Evolutionary conservation across 75 land plant species (phyloP), one percentile per base, ranked within the genome.

Genomic region (Sequoia sempervirens): DNA sequence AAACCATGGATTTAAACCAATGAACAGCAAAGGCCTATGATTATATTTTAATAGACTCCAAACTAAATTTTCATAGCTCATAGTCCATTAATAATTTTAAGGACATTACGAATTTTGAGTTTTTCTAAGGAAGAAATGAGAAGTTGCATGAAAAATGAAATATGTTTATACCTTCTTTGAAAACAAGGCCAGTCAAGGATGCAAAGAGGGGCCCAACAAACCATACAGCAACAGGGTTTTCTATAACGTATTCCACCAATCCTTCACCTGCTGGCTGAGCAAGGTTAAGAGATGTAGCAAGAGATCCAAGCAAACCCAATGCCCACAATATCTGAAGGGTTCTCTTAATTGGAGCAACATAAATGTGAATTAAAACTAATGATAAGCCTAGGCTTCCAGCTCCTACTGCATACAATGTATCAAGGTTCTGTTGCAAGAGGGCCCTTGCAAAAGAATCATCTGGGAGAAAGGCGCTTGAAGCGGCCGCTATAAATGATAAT

Each of bases 191-290:
- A 12, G 99, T 97, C 79, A 97, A 82, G 34, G 99, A 85, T n/a
- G 98, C 99, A 90, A 95, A 97, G 34, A 96, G 89, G 37, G 99
- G 98, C 38, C 99, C 99, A 83, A 97, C 91, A 85, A 97, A 88
- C 99, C 99, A 97, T 13, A 97, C 84, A 12, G 95, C 96, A 30
- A 81, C 78, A 15, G 95, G 98, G 75, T 97, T 85, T 6, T 90
- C 87, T 26, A 94, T 18, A 36, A 94, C 98, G 88, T 91, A 97
- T 12, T 90, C 84, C 23, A 92, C 88, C 84, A 97, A 82, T 43
- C 86, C 87, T 82, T 91, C 84, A 32, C 88, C 91, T 68, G 80
- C 85, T 18, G 98, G 98, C n/a, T 72, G 87, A 37, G 96, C 96
- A 81, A 93, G 87, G 45, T 66, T 82, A 14, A 85, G 12, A 81